Base-by-base conservation (phyloP, 2,329 filamentous ascomycete genomes). In the Colletotrichum sp. region DNA sequence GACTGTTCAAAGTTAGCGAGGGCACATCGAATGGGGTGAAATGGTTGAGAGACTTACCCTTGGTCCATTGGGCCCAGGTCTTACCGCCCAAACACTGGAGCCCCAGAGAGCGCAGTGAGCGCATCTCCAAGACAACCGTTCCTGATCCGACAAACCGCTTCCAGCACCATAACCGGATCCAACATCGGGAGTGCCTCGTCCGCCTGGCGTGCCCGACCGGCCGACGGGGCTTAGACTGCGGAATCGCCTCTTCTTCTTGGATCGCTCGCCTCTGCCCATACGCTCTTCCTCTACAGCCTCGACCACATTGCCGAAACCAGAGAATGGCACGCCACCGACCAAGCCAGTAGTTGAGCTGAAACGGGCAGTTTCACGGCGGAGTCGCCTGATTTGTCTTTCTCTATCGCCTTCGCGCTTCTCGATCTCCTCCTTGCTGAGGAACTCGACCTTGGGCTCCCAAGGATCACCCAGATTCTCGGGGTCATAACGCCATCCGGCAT, bases 351-450 rank as follows among this genome's bases (percentile, higher is more conserved):
- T 97, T 61, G 95, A 96, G 74, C 95, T 97, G 84, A 99, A 98
- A 30, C 96, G 91, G 2, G 96, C 96, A 12, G 96, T 99, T 84
- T 99, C 97, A 82, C 97, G 91, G 72, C 97, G 91, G 78, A 98
- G 87, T 75, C 97, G 91, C 75, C 97, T 91, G 52, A 98, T 94
- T 85, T 99, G 95, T 71, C 97, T 90, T 85, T 99, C 97, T 57
- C 97, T 92, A 82, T 99, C 97, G 68, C 95, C 95, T 85, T 99
- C 97, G 32, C 97, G 92, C 87, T 98, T 98, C 86, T 99, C 97
- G 70, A 99, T 99, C 82, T 99, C 97, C 80, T 99, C 97, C 80
- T 98, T 98, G 52, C 94, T 96, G 3, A 99, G 87, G 0, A 90
- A 89, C 83, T 96, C 95, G 11, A 97, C 89, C 86, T 95, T 95